A percentile compares a stretch with the other conserved stretches of the same genome.
phyloP scores from a whole-genome alignment of 2,329 filamentous ascomycete species.

The Aotearoamyces nothofagi region DNA sequence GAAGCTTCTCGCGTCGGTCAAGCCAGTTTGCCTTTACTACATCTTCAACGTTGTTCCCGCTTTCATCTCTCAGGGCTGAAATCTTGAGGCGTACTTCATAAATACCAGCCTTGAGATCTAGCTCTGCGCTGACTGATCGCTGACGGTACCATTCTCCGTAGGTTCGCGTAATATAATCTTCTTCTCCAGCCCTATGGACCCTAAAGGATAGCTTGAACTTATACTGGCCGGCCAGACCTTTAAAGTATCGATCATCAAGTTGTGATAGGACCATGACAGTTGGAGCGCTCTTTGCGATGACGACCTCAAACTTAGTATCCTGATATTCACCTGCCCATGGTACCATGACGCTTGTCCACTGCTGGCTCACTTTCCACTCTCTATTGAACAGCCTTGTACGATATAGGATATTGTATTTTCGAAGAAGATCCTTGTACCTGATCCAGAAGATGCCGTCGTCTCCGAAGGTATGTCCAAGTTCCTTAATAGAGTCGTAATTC shows the following conservation, averaged over 20 bases:
- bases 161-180: constrained; percentile 43
- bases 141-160: constrained; percentile 37
- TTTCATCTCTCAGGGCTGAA: constrained; percentile 28
- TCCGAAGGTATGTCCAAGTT: constrained; percentile 43
- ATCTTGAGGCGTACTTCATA: constrained; percentile 42
- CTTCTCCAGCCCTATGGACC: constrained; percentile 33
- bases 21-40: constrained; percentile 35
- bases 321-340: constrained; percentile 46
- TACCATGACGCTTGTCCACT: constrained; percentile 45
- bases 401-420: constrained; percentile 44
- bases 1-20: constrained; percentile 37
- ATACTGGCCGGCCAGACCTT: constrained; percentile 44
- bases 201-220: constrained; percentile 27
- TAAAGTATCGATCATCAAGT: constrained; percentile 43
- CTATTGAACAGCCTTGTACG: constrained; percentile 44
- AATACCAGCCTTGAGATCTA: constrained; percentile 37
- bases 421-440: constrained; percentile 43
- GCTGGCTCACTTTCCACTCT: constrained; percentile 42
- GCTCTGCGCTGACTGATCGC: constrained; percentile 41
- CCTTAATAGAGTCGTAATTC: constrained; percentile 40
- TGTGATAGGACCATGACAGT: constrained; percentile 45
- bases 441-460: constrained; percentile 51
- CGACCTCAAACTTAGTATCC: constrained; percentile 43
- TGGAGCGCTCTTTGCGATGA: constrained; percentile 35
- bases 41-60: constrained; percentile 24